Base-by-base conservation (phyloP, 345 rosid species). In the Geranium brycei region DNA sequence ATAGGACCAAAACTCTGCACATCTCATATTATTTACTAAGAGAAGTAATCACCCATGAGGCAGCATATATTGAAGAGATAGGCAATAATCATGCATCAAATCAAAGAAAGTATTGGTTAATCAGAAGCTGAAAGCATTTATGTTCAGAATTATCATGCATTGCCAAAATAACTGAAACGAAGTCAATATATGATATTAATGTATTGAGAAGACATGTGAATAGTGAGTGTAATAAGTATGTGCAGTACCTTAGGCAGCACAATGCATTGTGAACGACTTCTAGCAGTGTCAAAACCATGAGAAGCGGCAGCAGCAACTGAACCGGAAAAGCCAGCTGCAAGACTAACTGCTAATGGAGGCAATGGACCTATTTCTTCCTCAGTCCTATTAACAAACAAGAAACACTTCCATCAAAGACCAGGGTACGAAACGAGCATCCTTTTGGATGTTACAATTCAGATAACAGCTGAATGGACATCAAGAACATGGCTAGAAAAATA, bases 221-320 rank as follows among this genome's bases (percentile, higher is more conserved):
- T 31, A 38, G 51, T 0, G 15, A 41, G 19, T 38, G 51, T 30
- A 0, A 59, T 19, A 67, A 66, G 28, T 23, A 23, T 2, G 11
- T 14, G 51, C 19, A 64, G 17, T 68, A 90, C 96, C 96, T 85
- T 90, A 63, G 99, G 99, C 71, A 87, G 68, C 78, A 93, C 95
- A 16, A 71, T 77, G 75, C 92, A 88, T 64, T 83, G 91, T n/a
- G 91, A 77, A 56, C 99, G 84, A 69, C 78, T 76, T 77, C 78
- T 87, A 11, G 96, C 87, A 18, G 97, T 93, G 78, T 90, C 99
- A 66, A 93, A 87, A 80, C 87, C 73, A 66, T 90, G 99, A 62
- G 99, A 93, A 68, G 86, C 91, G 57, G 91, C 97, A 65, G 97
- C 96, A 70, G 90, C 99, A 66, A 85, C 16, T 31, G 82, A 73